phyloP scores from a whole-genome alignment of 2,329 filamentous ascomycete genomes.

The Chaetomiaceae sp. region DNA sequence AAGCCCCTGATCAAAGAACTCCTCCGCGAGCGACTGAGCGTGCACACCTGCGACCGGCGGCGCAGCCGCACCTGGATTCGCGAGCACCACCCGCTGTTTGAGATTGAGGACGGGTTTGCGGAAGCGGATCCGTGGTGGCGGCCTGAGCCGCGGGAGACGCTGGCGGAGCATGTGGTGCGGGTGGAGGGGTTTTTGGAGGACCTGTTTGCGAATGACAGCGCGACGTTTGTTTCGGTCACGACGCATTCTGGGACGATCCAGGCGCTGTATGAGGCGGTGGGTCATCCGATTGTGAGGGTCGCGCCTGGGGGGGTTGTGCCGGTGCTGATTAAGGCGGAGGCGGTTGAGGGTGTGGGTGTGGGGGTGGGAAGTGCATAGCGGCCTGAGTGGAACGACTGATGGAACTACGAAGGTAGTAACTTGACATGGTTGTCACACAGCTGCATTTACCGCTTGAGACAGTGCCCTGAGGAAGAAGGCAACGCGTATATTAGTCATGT shows the following conservation, averaged over 20 bases:
- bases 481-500: too few species aligned
- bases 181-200: slow-evolving; percentile 11
- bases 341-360: too few species aligned
- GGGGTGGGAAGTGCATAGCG: too few species aligned
- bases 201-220: slow-evolving; percentile 16
- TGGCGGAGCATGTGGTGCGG: slow-evolving; percentile 35
- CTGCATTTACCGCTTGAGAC: too few species aligned
- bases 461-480: too few species aligned
- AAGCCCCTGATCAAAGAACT: slow-evolving; percentile 50
- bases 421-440: too few species aligned
- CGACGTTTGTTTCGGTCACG: slow-evolving; percentile 15
- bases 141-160: slow-evolving; percentile 41
- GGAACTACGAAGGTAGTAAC: too few species aligned
- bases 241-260: slow-evolving; percentile 13
- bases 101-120: slow-evolving; percentile 47
- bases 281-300: not conserved
- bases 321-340: not conserved
- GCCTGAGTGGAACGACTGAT: too few species aligned
- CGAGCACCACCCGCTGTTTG: slow-evolving; percentile 43
- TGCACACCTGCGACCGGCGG: slow-evolving; percentile 57
- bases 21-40: slow-evolving; percentile 52
- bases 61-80: slow-evolving; percentile 43
- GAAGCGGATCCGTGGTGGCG: slow-evolving; percentile 51
- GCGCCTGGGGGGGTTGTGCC: not conserved
- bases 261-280: slow-evolving; percentile 6